Evolutionary conservation across 352 stramenopile genomes (phyloP).

Genomic region (Globisporangium apiculatum): DNA sequence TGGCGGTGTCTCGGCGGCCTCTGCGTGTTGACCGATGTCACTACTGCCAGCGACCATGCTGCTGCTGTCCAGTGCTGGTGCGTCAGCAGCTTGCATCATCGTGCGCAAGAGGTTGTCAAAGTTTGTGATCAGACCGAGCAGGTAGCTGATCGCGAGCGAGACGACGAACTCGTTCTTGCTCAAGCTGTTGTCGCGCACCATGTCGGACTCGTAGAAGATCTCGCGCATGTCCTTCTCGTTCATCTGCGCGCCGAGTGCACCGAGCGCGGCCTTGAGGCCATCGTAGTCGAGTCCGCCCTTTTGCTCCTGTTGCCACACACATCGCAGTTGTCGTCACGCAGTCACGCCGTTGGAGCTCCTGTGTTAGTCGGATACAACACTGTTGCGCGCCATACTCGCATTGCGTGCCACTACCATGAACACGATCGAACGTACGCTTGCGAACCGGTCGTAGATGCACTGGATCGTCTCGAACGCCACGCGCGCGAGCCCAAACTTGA

Average conservation of each 20-base stretch:
- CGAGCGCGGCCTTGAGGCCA: constrained; percentile 52
- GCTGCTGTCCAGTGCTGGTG: background rate
- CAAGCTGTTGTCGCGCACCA: constrained; percentile 80
- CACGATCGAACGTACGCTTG: constrained; percentile 25
- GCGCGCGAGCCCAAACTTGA: constrained; percentile 59
- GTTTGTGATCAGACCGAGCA: constrained; percentile 74
- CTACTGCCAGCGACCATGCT: background rate
- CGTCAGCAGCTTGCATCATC: constrained; percentile 23
- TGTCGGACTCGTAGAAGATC: constrained; percentile 87
- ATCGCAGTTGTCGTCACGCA: background rate
- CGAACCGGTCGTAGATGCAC: constrained; percentile 58
- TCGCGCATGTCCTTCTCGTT: constrained; percentile 61
- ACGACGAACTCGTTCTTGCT: constrained; percentile 85
- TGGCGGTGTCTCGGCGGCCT: background rate
- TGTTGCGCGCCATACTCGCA: no score
- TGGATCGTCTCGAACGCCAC: constrained; percentile 63
- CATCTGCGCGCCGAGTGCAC: constrained; percentile 53
- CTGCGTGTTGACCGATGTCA: no score
- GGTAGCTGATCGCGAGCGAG: constrained; percentile 75
- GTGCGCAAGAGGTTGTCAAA: constrained; percentile 44
- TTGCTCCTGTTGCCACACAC: constrained; percentile 18
- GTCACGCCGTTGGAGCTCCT: background rate
- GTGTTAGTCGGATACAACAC: background rate
- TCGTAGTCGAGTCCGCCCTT: constrained; percentile 61
- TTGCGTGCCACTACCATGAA: no score